phyloP scores from a whole-genome alignment of 2,329 filamentous ascomycete genomes.

The Dryadomyces quercus-mongolicae region DNA sequence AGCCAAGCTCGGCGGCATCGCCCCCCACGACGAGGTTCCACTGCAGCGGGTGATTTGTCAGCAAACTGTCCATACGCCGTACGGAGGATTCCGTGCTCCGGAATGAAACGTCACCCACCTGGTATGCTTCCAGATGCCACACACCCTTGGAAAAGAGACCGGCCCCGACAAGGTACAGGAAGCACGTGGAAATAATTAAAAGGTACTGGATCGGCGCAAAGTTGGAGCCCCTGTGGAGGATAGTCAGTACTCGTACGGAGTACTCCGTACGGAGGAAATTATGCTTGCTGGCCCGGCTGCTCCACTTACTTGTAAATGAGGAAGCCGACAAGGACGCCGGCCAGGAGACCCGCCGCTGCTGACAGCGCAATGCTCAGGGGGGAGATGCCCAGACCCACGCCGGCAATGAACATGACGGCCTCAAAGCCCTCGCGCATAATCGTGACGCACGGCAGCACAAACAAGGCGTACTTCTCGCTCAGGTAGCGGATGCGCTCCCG shows the following conservation, averaged over 20 bases:
- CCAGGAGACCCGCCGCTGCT: constrained; percentile 52
- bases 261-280: neutral
- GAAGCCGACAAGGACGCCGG: constrained; percentile 51
- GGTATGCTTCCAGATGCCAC: constrained; percentile 60
- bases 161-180: constrained; percentile 74
- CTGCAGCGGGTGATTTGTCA: constrained; percentile 13
- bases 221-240: constrained; percentile 7
- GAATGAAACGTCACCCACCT: neutral
- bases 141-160: constrained; percentile 69
- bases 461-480: constrained; percentile 64
- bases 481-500: constrained; percentile 37
- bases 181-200: constrained; percentile 69
- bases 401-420: constrained; percentile 67
- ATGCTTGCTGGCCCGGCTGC: too few species aligned
- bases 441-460: constrained; percentile 66
- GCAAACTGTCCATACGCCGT: neutral
- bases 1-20: constrained; percentile 48
- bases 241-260: neutral
- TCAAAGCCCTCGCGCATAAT: constrained; percentile 67
- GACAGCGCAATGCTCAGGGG: constrained; percentile 59
- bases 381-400: constrained; percentile 57
- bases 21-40: constrained; percentile 40
- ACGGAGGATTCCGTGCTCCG: too few species aligned
- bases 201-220: constrained; percentile 30
- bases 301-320: constrained; percentile 67